A percentile compares a stretch with the other conserved stretches of the same genome.
phyloP scores from a whole-genome alignment of 1,284 basidiomycete species.

The Meripilus lineatus region DNA sequence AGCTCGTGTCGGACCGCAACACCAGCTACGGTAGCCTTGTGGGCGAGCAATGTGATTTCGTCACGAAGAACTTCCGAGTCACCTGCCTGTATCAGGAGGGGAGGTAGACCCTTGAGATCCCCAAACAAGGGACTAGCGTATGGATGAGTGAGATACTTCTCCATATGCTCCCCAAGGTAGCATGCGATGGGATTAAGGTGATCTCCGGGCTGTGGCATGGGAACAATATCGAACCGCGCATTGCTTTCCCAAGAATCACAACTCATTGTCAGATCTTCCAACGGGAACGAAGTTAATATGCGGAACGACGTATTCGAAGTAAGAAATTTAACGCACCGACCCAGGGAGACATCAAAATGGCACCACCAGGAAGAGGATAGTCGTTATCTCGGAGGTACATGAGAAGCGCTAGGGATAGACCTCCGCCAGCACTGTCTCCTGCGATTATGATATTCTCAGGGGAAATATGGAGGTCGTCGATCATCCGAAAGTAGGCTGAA shows the following conservation, averaged over 20 bases:
- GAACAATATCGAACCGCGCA: conserved; percentile 77
- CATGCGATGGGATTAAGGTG: conserved; percentile 92
- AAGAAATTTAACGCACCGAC: conserved; percentile 68
- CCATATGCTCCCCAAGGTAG: conserved; percentile 85
- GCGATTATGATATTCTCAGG: conserved; percentile 86
- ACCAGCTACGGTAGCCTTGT: conserved; percentile 88
- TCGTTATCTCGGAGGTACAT: conserved; percentile 89
- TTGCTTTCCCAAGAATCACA: conserved; percentile 98
- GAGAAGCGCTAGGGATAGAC: conserved; percentile 78
- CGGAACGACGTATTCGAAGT: neutral
- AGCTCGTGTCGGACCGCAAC: conserved; percentile 89
- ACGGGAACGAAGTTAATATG: neutral
- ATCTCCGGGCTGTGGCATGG: conserved; percentile 69
- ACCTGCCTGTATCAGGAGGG: conserved; percentile 89
- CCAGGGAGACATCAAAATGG: conserved; percentile 91
- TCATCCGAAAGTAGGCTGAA: conserved; percentile 81
- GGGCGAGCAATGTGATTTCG: conserved; percentile 89
- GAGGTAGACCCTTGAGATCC: conserved; percentile 82
- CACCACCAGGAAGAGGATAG: conserved; percentile 78
- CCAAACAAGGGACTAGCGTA: conserved; percentile 98
- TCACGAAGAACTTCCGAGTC: conserved; percentile 94
- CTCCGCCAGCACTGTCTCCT: conserved; percentile 94
- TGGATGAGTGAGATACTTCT: conserved; percentile 88
- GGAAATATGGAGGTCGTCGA: conserved; percentile 87
- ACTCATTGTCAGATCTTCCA: conserved; percentile 89